Base-by-base conservation (phyloP, 345 rosid genomes). In the Cardiospermum halicacabum region DNA sequence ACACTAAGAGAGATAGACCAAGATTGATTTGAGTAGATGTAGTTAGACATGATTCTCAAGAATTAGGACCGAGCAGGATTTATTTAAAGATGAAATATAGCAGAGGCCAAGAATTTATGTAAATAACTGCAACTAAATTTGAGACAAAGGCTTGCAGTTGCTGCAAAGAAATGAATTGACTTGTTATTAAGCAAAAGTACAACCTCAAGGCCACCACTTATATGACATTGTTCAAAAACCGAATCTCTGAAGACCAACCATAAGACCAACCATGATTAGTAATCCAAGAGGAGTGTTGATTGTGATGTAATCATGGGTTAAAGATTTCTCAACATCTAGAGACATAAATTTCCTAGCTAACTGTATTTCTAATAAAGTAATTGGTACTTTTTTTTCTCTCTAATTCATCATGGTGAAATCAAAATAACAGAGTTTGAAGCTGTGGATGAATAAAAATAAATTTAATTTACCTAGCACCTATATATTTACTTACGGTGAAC, bases 401-500 rank as follows among this genome's bases (percentile, higher is more conserved):
- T 43, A 0, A 27, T 40, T 40, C 40, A 7, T 48, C 25, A 42
- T 42, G 25, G 19, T 39, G 37, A 12, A 42, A 51, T 53, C 19
- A 53, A 28, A 56, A 59, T 42, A 32, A 61, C 24, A 48, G 56
- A 30, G 26, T 26, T 37, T 13, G n/a, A 54, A 48, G 6, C 12
- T 53, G 47, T 7, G 43, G 25, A 25, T 50, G 22, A 22, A 69
- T 27, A 25, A 48, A 39, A 39, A 36, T 7, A 3, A 1, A 57
- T 13, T 7, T 34, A 24, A 24, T 60, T 30, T 22, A 49, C 36
- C 21, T 53, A 56, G 53, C 31, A 30, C 11, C n/a, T 11, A 49
- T 43, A 57, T 19, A 53, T 66, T 37, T 60, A 77, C 97, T 83
- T 72, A 92, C 96, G 5, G 92, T 87, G 76, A 87, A 92, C 77